Evolutionary conservation across 2,329 filamentous ascomycete genomes (phyloP).

Genomic region (Onygenales sp.): DNA sequence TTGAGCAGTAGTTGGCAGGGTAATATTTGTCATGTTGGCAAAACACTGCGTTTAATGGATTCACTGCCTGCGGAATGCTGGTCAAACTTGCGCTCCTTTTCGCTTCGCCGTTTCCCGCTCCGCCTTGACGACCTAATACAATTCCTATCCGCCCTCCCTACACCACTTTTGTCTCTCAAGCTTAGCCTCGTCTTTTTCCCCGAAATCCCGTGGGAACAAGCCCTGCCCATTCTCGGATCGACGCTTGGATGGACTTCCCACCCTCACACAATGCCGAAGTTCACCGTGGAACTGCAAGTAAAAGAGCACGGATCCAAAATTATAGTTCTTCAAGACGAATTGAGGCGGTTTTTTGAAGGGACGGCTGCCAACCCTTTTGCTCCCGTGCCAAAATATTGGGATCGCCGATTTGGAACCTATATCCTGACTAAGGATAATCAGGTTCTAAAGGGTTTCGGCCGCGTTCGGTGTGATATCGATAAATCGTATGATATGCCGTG

Average conservation of each 20-base stretch:
- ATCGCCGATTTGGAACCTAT: no score
- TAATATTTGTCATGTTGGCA: not conserved
- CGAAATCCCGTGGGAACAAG: not conserved
- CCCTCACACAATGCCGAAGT: no score
- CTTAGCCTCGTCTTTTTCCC: not conserved
- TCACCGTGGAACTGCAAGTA: no score
- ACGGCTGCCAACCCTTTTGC: no score
- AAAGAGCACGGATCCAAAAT: no score
- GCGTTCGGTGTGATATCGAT: no score
- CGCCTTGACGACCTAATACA: not conserved
- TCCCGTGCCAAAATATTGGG: no score
- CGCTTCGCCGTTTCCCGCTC: not conserved
- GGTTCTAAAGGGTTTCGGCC: no score
- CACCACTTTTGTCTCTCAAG: not conserved
- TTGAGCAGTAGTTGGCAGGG: not conserved
- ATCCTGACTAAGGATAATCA: no score
- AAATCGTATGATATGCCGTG: no score
- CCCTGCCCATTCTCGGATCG: not conserved
- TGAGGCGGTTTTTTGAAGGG: not conserved
- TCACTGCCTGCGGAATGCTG: not conserved
- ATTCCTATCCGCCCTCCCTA: not conserved
- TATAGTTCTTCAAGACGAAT: not conserved
- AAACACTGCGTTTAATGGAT: not conserved
- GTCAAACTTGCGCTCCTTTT: not conserved
- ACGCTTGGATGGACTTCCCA: no score